Evolutionary conservation across 2,329 filamentous ascomycete species (phyloP).

Genomic region (Stemphylium vesicarium): DNA sequence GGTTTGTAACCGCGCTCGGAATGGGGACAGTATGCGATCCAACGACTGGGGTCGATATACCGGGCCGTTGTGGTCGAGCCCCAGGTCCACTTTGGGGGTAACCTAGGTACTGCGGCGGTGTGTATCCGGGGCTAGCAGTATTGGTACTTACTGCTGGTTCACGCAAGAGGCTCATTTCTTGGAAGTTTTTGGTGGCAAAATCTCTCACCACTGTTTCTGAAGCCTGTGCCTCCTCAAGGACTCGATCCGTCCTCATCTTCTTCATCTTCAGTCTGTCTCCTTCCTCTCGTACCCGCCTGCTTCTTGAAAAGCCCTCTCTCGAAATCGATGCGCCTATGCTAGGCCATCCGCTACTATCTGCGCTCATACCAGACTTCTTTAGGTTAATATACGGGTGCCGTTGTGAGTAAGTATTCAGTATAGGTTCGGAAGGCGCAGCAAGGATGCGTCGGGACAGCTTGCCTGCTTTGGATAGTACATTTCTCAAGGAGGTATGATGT

Average conservation of each 20-base stretch:
- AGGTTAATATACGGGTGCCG: not conserved
- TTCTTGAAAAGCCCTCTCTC: not conserved
- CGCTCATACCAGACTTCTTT: not conserved
- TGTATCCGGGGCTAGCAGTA: not conserved
- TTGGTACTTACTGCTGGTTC: not conserved
- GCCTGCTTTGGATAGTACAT: slow-evolving; percentile 3
- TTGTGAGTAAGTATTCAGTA: slow-evolving; percentile 17
- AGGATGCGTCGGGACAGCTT: slow-evolving; percentile 22
- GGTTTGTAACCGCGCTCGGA: not conserved
- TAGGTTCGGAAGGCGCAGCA: slow-evolving; percentile 15
- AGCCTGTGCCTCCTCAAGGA: not conserved
- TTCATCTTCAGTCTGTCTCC: not conserved
- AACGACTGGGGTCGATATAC: not conserved
- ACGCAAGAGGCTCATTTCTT: not conserved
- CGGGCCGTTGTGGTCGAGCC: not conserved
- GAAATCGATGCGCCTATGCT: not conserved
- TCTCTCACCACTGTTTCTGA: not conserved
- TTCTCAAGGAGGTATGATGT: not conserved
- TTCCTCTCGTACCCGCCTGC: not conserved
- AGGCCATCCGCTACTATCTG: slow-evolving; percentile 3
- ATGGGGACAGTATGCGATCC: not conserved
- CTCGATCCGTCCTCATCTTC: not conserved
- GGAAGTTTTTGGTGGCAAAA: not conserved
- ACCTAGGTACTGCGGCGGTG: not conserved
- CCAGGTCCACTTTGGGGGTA: not conserved